Evolutionary conservation across 1,284 basidiomycete genomes (phyloP).

Genomic region (Naganishia liquefaciens): DNA sequence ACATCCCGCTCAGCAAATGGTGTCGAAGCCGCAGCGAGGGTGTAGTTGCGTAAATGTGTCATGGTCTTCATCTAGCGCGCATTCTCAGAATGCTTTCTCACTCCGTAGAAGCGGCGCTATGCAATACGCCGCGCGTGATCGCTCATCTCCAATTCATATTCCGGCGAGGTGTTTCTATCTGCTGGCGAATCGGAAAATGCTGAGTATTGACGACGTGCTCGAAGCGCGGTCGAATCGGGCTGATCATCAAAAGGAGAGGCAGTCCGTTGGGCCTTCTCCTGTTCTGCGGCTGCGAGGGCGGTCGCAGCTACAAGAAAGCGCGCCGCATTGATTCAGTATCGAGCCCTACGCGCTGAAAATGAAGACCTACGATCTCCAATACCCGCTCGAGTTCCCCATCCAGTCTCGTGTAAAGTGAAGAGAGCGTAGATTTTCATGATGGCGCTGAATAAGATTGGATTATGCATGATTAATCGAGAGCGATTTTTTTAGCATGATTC

Average conservation of each 20-base stretch:
- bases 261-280: constrained; percentile 10
- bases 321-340: not conserved
- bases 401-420: constrained; percentile 81
- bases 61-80: too few species aligned
- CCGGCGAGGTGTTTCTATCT: too few species aligned
- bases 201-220: too few species aligned
- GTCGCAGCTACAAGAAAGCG: constrained; percentile 19
- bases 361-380: constrained; percentile 53
- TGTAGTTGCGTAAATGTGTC: too few species aligned
- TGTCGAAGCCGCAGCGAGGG: too few species aligned
- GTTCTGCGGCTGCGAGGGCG: constrained; percentile 26
- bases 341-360: not conserved
- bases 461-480: too few species aligned
- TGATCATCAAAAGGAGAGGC: constrained; percentile 15
- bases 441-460: constrained; percentile 66
- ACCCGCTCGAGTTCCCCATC: constrained; percentile 87
- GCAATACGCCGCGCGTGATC: too few species aligned
- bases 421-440: constrained; percentile 84
- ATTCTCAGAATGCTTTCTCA: too few species aligned
- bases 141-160: too few species aligned
- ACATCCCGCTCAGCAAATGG: too few species aligned
- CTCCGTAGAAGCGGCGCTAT: too few species aligned
- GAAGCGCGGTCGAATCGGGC: not conserved
- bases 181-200: too few species aligned
- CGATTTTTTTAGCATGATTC: not conserved